Base-by-base conservation (phyloP, 2,329 filamentous ascomycete species). In the Coleophoma crateriformis region DNA sequence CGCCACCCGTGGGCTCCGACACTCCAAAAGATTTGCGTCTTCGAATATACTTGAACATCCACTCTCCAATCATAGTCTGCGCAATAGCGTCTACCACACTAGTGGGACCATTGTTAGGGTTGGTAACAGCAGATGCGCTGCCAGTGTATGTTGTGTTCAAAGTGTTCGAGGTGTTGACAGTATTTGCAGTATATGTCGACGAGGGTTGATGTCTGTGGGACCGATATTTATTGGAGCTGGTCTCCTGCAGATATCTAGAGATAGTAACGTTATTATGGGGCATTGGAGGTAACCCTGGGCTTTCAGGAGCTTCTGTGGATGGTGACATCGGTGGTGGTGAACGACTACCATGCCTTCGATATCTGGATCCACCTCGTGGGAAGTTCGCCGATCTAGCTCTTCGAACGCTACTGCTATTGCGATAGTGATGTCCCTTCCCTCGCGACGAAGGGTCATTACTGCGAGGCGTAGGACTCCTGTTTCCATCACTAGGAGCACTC, bases 41-140 rank as follows among this genome's bases (percentile, higher is more conserved):
- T 46, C 88, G 80, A 33, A 92, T 87, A 62, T 95, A 94, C 68
- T 95, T 95, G 74, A 85, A 91, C 88, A 95, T 92, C 87, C 89
- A 94, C 63, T 97, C 94, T 35, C 94, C 94, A 32, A 99, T 90
- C 94, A 99, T 99, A 0, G 92, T 95, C 64, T 95, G 91, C 1
- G 94, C 91, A 67, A 99, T 97, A 3, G 94, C 90, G 70, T 97
- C 94, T 6, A 99, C 92, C 13, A 97, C 89, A 41, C 84, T 87
- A 0, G 86, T 86, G 40, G 85, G 81, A 57, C 90, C 85, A 32
- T 81, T 77, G 11, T 75, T 83, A 39, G 73, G 76, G 48, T 77
- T 72, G 4, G 79, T 85, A 38, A 75, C 75, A 55, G 69, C 62
- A 54, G 70, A 64, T 49, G 63, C 64, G 15, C 57, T 56, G 2